Conservation (phyloP, 768 basidiomycete species). For the Cystofilobasidium ferigula region DNA sequence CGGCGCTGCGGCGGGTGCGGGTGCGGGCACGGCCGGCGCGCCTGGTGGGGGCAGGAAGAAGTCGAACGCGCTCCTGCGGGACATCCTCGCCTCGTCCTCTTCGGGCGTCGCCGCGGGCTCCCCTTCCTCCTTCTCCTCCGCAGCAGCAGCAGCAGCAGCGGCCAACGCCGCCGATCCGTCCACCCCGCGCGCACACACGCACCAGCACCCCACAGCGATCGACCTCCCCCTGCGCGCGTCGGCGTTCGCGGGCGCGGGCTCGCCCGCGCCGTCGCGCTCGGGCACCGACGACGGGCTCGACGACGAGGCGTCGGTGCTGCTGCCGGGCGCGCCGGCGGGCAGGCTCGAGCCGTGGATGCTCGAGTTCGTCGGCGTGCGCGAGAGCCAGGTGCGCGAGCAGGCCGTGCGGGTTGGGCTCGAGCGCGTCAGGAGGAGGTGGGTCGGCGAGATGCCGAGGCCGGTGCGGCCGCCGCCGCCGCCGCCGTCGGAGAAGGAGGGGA, state of each 20-base stretch:
- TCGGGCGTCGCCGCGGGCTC: neutral
- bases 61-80: slow-evolving; percentile 20
- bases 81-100: slow-evolving; percentile 15
- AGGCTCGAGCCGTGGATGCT: slow-evolving; percentile 24
- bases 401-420: neutral
- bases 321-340: too few species aligned
- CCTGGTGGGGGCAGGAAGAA: neutral
- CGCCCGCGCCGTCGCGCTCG: neutral
- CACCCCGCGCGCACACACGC: too few species aligned
- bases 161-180: slow-evolving; percentile 1
- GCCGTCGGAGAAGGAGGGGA: neutral
- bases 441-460: neutral
- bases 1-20: neutral
- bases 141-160: neutral
- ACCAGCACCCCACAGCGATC: slow-evolving; percentile 2
- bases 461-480: neutral
- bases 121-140: too few species aligned
- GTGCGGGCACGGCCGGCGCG: neutral
- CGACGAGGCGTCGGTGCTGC: too few species aligned
- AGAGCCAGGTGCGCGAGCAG: slow-evolving; percentile 18
- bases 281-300: slow-evolving; percentile 13
- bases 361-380: slow-evolving; percentile 18
- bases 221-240: neutral
- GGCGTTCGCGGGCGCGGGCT: neutral
- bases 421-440: neutral